Evolutionary conservation across 306 rosid genomes (phyloP), one percentile per base, ranked within the genome.

Genomic region (Cucurbita argyrosperma): DNA sequence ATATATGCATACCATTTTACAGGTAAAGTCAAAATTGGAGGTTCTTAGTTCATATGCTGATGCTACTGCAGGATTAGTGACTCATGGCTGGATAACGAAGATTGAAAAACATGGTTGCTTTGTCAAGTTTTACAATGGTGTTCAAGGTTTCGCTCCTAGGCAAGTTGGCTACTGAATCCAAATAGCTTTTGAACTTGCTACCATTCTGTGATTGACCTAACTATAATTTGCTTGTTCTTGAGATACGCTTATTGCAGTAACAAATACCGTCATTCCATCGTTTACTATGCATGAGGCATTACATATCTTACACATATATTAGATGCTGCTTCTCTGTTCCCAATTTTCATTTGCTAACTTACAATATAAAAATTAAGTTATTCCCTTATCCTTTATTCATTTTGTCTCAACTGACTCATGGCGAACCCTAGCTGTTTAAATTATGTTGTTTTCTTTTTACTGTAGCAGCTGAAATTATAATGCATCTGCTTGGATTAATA

Each of bases 51-150:
- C 99, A 37, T 91, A 86, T 79, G 72, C 81, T 61, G 96, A 94
- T 77, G 97, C 90, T 52, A 74, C 85, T 61, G 95, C 82, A 53
- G 96, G 97, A 76, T 82, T 91, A 78, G 80, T 94, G 79, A 87
- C 92, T 54, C 99, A 94, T 84, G 99, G 99, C 72, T 94, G 99
- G 99, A 86, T 94, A 80, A 80, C 97, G 76, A 94, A 86, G 88
- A 90, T 94, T 42, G 99, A 89, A 82, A 83, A 69, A 56, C 91
- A 87, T 84, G 97, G 99, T 58, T 94, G 97, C 86, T 85, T 84
- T 86, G 89, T 91, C 74, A 94, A 89, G 40, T 94, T 94, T 79
- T 94, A 89, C 80, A 94, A 88, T 83, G 99, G 97, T 59, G 96
- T 91, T 71, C 96, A 88, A 81, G 99, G 99, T 77, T 94, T 88